Evolutionary conservation across 148 eudicot genomes (phyloP).

Genomic region (Chenopodium formosanum): DNA sequence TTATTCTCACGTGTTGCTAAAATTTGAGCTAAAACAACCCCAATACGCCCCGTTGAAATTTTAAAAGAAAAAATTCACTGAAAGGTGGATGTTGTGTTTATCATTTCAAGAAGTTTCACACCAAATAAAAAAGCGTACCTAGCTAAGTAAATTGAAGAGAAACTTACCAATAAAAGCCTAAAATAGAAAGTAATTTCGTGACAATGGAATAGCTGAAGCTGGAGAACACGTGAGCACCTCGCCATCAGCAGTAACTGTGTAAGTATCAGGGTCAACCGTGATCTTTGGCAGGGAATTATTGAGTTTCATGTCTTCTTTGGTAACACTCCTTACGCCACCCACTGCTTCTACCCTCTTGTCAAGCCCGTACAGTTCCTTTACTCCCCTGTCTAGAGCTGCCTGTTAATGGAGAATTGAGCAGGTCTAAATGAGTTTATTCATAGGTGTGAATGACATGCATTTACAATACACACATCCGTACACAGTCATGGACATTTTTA

Average conservation of each 20-base stretch:
- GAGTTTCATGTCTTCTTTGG: constrained; percentile 91
- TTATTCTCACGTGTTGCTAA: background rate
- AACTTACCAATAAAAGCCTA: constrained; percentile 30
- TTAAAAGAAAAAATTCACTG: background rate
- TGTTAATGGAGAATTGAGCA: constrained; percentile 25
- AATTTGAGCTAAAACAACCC: background rate
- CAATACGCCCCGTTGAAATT: background rate
- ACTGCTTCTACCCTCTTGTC: constrained; percentile 84
- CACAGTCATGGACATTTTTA: background rate
- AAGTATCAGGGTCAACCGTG: constrained; percentile 80
- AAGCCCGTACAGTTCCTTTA: constrained; percentile 65
- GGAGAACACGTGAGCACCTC: constrained; percentile 67
- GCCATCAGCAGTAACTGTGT: constrained; percentile 76
- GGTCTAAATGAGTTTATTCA: background rate
- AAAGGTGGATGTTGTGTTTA: background rate
- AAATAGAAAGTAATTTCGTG: constrained; percentile 87
- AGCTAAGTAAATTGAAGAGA: background rate
- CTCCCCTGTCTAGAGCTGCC: constrained; percentile 64
- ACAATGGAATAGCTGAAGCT: constrained; percentile 74
- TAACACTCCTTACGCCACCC: constrained; percentile 56
- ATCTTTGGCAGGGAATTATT: constrained; percentile 84
- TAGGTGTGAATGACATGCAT: background rate
- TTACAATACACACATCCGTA: background rate
- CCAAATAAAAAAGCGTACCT: background rate
- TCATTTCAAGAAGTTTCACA: background rate